These are phyloP conservation scores for Macrolepiota fuliginosa DNA, from an alignment of 768 basidiomycete genomes.

Conservation along the genomic window DNA sequence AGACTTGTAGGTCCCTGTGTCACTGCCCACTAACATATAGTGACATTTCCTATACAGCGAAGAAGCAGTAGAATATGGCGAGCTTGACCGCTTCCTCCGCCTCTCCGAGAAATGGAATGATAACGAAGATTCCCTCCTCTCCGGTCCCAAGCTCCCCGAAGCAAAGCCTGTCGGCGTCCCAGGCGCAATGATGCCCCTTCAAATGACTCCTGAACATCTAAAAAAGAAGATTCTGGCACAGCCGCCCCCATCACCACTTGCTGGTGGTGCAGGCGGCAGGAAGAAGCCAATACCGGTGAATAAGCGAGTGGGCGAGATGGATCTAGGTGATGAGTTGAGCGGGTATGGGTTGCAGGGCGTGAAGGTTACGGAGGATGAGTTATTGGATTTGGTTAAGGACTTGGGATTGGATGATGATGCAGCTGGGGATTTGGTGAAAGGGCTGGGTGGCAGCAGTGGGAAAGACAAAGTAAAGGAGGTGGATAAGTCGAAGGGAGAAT, in stretches of 20 bases:
- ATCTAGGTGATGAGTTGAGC: constrained; percentile 65
- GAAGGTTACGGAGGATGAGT: constrained; percentile 72
- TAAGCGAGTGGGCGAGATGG: constrained; percentile 54
- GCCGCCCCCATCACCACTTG: constrained; percentile 40
- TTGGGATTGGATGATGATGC: constrained; percentile 75
- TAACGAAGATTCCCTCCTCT: constrained; percentile 35
- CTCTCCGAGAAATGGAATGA: constrained; percentile 75
- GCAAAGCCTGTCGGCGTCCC: constrained; percentile 76
- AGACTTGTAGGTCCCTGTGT: constrained; percentile 57
- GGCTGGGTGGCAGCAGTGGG: constrained; percentile 35
- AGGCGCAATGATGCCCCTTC: constrained; percentile 67
- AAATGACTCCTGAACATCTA: constrained; percentile 80
- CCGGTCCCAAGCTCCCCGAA: constrained; percentile 38
- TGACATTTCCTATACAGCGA: constrained; percentile 44
- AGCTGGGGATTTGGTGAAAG: constrained; percentile 73
- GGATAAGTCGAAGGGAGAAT: constrained; percentile 7
- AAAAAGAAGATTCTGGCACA: constrained; percentile 52
- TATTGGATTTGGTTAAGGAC: constrained; percentile 67
- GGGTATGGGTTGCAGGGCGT: constrained; percentile 77
- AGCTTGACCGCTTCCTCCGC: constrained; percentile 69
- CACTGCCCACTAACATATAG: neutral
- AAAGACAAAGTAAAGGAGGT: neutral
- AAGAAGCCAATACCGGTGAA: constrained; percentile 43
- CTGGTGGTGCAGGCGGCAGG: constrained; percentile 28
- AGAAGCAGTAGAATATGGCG: constrained; percentile 79